Conservation (phyloP, 805 yeast species). For the Wickerhamiella azyma region DNA sequence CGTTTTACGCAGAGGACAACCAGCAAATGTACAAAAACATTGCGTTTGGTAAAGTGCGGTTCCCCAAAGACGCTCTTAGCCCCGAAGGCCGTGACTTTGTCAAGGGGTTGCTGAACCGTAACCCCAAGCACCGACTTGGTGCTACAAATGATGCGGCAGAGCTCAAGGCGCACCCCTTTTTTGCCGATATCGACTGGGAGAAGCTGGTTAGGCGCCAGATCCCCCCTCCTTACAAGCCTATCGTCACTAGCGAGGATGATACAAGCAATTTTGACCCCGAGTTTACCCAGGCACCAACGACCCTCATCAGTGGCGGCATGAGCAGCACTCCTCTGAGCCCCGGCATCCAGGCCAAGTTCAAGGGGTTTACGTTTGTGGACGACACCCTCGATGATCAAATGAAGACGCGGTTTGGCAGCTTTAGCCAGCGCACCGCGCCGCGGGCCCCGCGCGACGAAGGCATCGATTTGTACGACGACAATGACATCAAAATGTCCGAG, state of each 20-base stretch:
- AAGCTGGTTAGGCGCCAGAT: slow-evolving; percentile 61
- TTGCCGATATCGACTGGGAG: slow-evolving; percentile 84
- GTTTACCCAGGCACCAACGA: slow-evolving; percentile 82
- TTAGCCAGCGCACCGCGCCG: slow-evolving; percentile 13
- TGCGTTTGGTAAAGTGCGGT: slow-evolving; percentile 95
- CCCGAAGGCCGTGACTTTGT: slow-evolving; percentile 92
- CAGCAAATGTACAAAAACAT: slow-evolving; percentile 98
- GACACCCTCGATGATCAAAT: slow-evolving; percentile 85
- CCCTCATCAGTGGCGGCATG: slow-evolving; percentile 48
- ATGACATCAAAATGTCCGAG: slow-evolving; percentile 24
- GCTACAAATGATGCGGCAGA: slow-evolving; percentile 86
- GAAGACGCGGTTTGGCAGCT: slow-evolving; percentile 14
- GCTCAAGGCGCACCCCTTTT: slow-evolving; percentile 81
- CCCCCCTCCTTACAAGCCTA: slow-evolving; percentile 96
- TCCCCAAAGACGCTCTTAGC: slow-evolving; percentile 89
- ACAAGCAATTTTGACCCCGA: slow-evolving; percentile 97
- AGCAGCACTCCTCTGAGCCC: slow-evolving; percentile 71
- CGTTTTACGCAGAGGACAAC: slow-evolving; percentile 93
- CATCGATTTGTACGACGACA: slow-evolving; percentile 26
- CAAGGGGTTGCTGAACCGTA: slow-evolving; percentile 85
- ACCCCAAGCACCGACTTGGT: slow-evolving; percentile 90
- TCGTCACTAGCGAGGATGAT: slow-evolving; percentile 77
- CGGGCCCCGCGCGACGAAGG: slow-evolving; percentile 22
- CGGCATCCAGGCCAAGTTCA: slow-evolving; percentile 90
- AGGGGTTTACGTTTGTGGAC: slow-evolving; percentile 93